A percentile compares a stretch with the other conserved stretches of the same genome.
phyloP scores from a whole-genome alignment of 2,329 filamentous ascomycete species.

The Delphinella strobiligena region DNA sequence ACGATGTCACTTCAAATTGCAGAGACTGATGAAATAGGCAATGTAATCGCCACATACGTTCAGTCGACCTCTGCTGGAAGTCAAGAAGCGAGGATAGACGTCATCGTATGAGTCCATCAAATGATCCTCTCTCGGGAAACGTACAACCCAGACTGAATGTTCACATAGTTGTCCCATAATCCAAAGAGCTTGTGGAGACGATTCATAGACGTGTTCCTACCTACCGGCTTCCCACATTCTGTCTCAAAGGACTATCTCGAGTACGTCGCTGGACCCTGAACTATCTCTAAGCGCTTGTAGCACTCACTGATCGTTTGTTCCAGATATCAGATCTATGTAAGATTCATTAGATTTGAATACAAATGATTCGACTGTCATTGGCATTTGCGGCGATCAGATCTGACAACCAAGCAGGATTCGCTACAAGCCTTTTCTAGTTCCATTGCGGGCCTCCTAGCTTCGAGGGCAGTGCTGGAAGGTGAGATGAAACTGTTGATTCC shows the following conservation, averaged over 20 bases:
- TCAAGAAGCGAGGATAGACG: conserved; percentile 10
- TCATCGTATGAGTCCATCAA: no score
- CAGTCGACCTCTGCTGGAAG: conserved; percentile 22
- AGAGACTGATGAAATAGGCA: conserved; percentile 40
- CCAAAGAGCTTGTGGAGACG: conserved; percentile 21
- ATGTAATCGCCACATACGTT: conserved; percentile 37
- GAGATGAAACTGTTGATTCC: conserved; percentile 8
- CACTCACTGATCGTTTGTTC: no score
- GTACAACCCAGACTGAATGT: conserved; percentile 4
- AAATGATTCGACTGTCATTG: no score
- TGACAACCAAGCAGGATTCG: conserved; percentile 44
- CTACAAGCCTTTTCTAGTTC: conserved; percentile 76
- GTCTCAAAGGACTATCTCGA: conserved; percentile 75
- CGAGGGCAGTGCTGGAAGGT: conserved; percentile 69
- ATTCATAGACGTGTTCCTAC: conserved; percentile 64
- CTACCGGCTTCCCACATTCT: conserved; percentile 76
- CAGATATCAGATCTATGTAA: conserved; percentile 58
- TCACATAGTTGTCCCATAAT: conserved; percentile 8
- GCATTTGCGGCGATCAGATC: no score
- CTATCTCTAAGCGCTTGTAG: no score
- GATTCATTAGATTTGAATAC: conserved; percentile 16
- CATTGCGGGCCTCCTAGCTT: conserved; percentile 68
- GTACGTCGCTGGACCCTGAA: conserved; percentile 33
- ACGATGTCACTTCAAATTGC: conserved; percentile 11
- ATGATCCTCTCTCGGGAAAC: no score